Percentiles rank a stretch among this genome's conserved stretches.
phyloP scores from a whole-genome alignment of 2,329 filamentous ascomycete species.

The Lachnellula subtilissima region DNA sequence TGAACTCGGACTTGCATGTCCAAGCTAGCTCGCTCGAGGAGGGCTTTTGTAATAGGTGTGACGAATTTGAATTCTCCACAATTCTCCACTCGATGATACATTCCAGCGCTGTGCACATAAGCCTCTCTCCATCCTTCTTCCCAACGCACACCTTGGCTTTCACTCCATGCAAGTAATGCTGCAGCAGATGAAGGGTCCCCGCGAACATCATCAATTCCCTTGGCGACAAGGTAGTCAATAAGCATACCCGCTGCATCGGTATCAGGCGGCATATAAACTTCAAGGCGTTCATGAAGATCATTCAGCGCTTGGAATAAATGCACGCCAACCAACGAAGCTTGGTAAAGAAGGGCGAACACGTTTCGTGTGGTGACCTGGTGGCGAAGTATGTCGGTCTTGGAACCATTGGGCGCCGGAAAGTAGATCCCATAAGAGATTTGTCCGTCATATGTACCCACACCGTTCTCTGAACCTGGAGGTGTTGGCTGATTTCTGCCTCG shows the following conservation, averaged over 20 bases:
- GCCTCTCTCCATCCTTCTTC: constrained; percentile 63
- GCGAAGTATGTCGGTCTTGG: constrained; percentile 44
- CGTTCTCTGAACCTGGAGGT: constrained; percentile 35
- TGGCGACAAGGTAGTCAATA: constrained; percentile 54
- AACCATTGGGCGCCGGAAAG: constrained; percentile 52
- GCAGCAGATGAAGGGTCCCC: constrained; percentile 56
- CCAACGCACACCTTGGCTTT: constrained; percentile 55
- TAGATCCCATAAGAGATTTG: constrained; percentile 59
- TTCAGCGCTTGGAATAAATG: constrained; percentile 59
- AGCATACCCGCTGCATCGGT: constrained; percentile 55
- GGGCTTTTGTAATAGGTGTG: constrained; percentile 56
- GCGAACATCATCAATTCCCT: constrained; percentile 60
- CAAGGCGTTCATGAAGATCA: constrained; percentile 57
- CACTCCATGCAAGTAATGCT: constrained; percentile 60
- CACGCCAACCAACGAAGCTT: constrained; percentile 59
- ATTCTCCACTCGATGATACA: constrained; percentile 49
- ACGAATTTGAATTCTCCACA: constrained; percentile 53
- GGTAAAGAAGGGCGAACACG: constrained; percentile 61
- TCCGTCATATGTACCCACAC: constrained; percentile 36
- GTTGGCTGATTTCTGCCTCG: constrained; percentile 15
- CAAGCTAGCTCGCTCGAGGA: constrained; percentile 57
- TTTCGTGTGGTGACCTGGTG: constrained; percentile 65
- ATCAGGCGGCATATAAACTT: constrained; percentile 52
- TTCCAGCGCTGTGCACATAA: constrained; percentile 62
- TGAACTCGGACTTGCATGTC: constrained; percentile 59